Evolutionary conservation across 2,329 filamentous ascomycete species (phyloP).

Genomic region (Colletotrichum paranaense): DNA sequence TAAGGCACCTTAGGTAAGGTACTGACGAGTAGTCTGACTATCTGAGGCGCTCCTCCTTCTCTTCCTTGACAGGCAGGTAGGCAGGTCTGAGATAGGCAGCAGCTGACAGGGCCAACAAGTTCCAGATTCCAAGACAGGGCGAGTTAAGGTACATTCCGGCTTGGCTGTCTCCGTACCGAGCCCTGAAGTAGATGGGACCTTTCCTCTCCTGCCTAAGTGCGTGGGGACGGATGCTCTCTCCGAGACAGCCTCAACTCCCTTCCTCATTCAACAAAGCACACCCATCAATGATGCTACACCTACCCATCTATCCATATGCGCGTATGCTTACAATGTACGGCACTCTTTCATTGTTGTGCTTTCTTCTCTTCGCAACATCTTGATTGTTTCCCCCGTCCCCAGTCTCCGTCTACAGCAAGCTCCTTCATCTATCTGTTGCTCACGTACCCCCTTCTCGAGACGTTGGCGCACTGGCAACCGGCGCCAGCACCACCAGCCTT

Average conservation of each 20-base stretch:
- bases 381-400: neutral
- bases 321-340: no score
- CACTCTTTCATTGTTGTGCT: neutral
- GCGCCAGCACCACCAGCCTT: neutral
- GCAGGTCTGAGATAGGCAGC: neutral
- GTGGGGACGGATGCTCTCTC: neutral
- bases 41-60: neutral
- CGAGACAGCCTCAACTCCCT: neutral
- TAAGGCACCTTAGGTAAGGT: no score
- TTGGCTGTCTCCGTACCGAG: neutral
- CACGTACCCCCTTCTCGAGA: neutral
- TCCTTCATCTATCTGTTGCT: neutral
- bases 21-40: no score
- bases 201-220: neutral
- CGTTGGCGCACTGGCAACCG: neutral
- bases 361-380: neutral
- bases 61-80: no score
- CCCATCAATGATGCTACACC: no score
- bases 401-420: neutral
- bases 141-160: neutral
- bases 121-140: neutral
- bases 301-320: no score
- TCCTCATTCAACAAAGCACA: neutral
- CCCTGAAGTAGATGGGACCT: neutral
- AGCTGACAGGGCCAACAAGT: neutral